phyloP scores from a whole-genome alignment of 768 basidiomycete species.

The Podaxis carcinomalis region DNA sequence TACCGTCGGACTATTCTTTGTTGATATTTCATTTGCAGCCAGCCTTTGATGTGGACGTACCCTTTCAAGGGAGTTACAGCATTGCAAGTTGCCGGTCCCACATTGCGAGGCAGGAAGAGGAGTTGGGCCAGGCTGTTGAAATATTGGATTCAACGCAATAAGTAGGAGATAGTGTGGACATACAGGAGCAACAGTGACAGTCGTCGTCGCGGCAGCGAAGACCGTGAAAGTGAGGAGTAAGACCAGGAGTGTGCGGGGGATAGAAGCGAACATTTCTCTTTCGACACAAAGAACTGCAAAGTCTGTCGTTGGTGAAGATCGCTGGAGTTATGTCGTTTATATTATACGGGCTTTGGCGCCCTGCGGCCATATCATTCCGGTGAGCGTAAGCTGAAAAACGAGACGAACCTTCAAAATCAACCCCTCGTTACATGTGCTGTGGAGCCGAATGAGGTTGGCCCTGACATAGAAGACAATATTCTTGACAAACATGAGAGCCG shows the following conservation, averaged over 20 bases:
- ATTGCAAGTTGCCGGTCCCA: conserved; percentile 18
- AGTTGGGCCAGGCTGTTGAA: conserved; percentile 12
- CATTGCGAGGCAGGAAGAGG: conserved; percentile 20
- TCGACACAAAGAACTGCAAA: neutral
- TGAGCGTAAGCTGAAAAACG: neutral
- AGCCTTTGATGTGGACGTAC: conserved; percentile 9
- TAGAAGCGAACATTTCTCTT: conserved; percentile 3
- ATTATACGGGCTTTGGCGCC: neutral
- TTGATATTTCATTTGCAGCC: neutral
- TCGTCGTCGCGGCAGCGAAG: conserved; percentile 20
- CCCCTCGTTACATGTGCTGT: neutral
- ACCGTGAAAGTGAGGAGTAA: conserved; percentile 14
- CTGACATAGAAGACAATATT: neutral
- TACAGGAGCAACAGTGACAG: conserved; percentile 15
- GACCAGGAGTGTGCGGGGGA: conserved; percentile 3
- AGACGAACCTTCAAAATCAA: neutral
- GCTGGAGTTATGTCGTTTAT: neutral
- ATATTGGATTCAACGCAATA: neutral
- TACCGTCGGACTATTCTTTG: conserved; percentile 19
- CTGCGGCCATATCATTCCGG: neutral
- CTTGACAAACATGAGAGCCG: neutral
- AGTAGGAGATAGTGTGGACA: neutral
- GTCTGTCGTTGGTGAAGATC: neutral
- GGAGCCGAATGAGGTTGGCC: too few species aligned
- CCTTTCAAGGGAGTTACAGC: conserved; percentile 21